Base-by-base conservation (phyloP, 352 stramenopile genomes). In the Phytophthora agathidicida region DNA sequence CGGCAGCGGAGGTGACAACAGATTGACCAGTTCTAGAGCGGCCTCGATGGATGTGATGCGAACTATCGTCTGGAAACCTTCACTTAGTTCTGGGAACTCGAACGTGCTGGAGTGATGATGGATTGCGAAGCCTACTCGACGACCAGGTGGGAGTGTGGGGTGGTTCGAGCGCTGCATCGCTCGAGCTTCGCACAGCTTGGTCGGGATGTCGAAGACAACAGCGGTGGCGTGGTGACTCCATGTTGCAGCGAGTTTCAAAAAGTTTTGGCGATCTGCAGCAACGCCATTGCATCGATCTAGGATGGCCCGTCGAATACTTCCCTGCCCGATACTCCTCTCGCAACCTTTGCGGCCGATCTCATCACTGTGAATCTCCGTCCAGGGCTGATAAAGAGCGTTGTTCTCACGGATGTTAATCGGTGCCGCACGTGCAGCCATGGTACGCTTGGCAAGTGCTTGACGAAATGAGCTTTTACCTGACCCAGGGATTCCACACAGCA, bases 381-480 rank as follows among this genome's bases (percentile, higher is more conserved):
- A 89, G 22, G 38, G 28, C 9, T 37, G 42, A 6, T 61, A 64
- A 9, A 27, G 14, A 2, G 31, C 14, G 14, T 47, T 60, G 28
- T 50, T 61, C 16, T 27, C 26, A 4, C 60, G 52, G 23, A 58
- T 33, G 0, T 37, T 32, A n/a, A 19, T 32, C 20, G 52, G 54
- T 10, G 36, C 32, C 19, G 30, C 26, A 16, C 50, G 24, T 7
- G 61, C 57, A 1, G 64, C 74, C 1, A 30, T 37, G 4, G 27
- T 48, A 1, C 72, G 75, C 28, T 87, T 86, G 30, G 70, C 45
- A 3, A 89, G 48, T 22, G 77, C 75, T 14, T 35, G 36, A 17
- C 77, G 68, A 33, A 89, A 89, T n/a, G 80, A 83, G 30, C 74
- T 83, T 43, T 89, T 89, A 0, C 80, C 80, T 0, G 76, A 79